Evolutionary conservation across 768 basidiomycete species (phyloP), one percentile per base, ranked within the genome.

Genomic region (Tulasnella sp.): DNA sequence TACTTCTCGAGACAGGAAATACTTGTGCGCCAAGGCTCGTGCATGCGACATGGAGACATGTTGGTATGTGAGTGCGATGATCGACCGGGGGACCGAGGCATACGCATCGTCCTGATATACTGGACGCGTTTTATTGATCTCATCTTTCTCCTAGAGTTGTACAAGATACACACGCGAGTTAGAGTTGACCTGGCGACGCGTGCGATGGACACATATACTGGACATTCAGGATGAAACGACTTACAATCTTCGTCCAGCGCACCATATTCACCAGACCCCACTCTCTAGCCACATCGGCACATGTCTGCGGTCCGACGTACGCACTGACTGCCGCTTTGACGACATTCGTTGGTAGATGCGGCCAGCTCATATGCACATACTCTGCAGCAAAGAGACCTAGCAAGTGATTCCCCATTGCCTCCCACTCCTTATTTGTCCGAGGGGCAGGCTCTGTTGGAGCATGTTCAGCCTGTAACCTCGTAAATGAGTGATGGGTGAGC

Each of bases 311-410:
- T 12, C 94, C 94, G 30, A 92, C 93, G 70, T 90, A 88, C 55
- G 92, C 89, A 43, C 88, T 92, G 60, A 94, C 81, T 12, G 89
- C 92, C 4, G 89, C 87, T 72, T 96, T 93, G 65, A 90, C 73
- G 22, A 92, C 92, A 56, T 89, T 83, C 21, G 90, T 92, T 1
- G 94, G 94, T 25, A 98, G 78, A 67, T 93, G 84, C 0, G 94
- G 94, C 70, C 86, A 97, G 46, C 81, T 76, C 11, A 83, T 75
- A 57, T 86, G 78, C 42, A 96, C 73, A 68, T 85, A 82, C 72
- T 98, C 93, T 2, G 88, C 72, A 8, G 90, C 86, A 68, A 96
- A 92, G 29, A 96, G 76, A 55, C 93, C 93, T 73, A 96, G 80
- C 59, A 96, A 77, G 0, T 87, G 77, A 74, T 96, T 96, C 42